Conservation (phyloP, 176 grass and related monocot species). For the Avena insularis region DNA sequence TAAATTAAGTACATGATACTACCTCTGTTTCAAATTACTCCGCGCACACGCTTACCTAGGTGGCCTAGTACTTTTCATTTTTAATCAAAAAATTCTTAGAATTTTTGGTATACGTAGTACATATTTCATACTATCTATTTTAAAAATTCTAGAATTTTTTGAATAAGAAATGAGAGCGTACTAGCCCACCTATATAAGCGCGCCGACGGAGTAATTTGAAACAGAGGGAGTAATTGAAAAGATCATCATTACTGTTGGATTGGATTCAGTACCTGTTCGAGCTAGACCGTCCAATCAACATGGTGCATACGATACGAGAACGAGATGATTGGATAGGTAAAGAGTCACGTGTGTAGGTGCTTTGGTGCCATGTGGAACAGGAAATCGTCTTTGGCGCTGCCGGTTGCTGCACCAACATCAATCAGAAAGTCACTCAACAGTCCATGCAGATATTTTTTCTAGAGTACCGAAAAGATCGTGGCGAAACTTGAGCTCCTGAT, state of each 20-base stretch:
- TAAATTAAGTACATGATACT: no score
- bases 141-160: no score
- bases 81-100: no score
- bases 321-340: not conserved
- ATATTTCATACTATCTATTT: no score
- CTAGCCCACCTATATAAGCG: no score
- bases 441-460: not conserved
- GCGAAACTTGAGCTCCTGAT: not conserved
- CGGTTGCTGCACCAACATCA: not conserved
- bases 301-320: not conserved
- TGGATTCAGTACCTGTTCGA: not conserved
- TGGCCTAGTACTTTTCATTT: no score
- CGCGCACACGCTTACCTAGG: no score
- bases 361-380: slow-evolving; percentile 14
- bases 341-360: not conserved
- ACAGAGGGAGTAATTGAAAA: no score
- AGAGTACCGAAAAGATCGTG: not conserved
- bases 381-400: not conserved
- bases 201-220: no score
- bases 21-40: no score
- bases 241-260: not conserved
- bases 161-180: no score
- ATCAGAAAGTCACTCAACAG: not conserved
- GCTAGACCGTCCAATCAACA: not conserved
- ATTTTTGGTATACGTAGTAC: no score